A percentile compares a stretch with the other conserved stretches of the same genome.
phyloP scores from a whole-genome alignment of 2,329 filamentous ascomycete species.

The Didymella pomorum region DNA sequence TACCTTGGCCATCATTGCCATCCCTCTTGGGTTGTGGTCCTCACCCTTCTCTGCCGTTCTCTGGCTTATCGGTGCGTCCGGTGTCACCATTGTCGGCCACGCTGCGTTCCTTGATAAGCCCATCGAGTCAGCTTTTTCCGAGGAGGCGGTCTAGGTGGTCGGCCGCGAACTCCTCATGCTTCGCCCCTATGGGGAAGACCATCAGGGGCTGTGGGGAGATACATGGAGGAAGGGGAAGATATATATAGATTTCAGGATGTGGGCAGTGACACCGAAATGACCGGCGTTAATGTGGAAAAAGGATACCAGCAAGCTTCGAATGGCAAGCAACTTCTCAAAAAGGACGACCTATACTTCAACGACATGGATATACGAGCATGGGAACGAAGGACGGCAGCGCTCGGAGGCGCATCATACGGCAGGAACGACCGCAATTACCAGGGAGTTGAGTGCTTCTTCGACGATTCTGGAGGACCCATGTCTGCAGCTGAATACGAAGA shows the following conservation, averaged over 20 bases:
- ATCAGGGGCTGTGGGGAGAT: conserved; percentile 74
- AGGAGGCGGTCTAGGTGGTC: conserved; percentile 99
- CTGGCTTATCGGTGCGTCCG: conserved; percentile 95
- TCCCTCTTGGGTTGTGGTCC: conserved; percentile 85
- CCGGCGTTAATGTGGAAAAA: conserved; percentile 55
- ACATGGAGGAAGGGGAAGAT: conserved; percentile 57
- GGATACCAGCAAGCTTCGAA: conserved; percentile 43
- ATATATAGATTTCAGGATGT: conserved; percentile 71
- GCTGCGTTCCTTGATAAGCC: conserved; percentile 97
- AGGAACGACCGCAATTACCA: conserved; percentile 61
- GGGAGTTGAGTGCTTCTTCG: conserved; percentile 59
- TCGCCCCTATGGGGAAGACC: conserved; percentile 99
- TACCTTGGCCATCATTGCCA: conserved; percentile 78
- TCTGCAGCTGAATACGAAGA: conserved; percentile 68
- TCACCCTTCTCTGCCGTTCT: conserved; percentile 85
- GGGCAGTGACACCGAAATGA: conserved; percentile 61
- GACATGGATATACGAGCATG: conserved; percentile 56
- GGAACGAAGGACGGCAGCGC: conserved; percentile 51
- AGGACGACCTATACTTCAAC: conserved; percentile 59
- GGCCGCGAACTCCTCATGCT: conserved; percentile 95
- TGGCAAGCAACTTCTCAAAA: conserved; percentile 41
- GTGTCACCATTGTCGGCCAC: conserved; percentile 93
- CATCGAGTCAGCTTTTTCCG: conserved; percentile 99
- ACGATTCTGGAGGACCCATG: conserved; percentile 52
- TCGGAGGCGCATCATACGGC: conserved; percentile 58